Conservation (phyloP, 306 rosid species). For the Medicago truncatula region DNA sequence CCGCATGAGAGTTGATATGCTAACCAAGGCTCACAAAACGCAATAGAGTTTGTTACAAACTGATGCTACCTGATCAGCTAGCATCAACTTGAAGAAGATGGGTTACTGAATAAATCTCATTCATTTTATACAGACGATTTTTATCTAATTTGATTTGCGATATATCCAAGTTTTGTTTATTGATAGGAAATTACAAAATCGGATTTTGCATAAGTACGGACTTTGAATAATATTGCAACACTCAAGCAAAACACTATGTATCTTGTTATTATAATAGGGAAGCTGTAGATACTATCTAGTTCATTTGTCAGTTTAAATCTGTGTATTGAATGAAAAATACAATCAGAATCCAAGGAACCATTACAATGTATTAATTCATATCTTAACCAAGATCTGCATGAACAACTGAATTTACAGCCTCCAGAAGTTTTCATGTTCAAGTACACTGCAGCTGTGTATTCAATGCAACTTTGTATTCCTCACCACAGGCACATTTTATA, state of each 20-base stretch:
- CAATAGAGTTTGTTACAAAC: too few species aligned
- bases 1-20: too few species aligned
- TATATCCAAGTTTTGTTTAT: neutral
- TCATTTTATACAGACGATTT: too few species aligned
- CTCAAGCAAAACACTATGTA: too few species aligned
- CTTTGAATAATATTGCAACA: too few species aligned
- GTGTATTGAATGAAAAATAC: constrained; percentile 7
- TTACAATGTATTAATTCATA: neutral
- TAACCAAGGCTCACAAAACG: too few species aligned
- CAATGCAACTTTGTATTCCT: constrained; percentile 65
- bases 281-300: neutral
- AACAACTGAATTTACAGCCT: constrained; percentile 24
- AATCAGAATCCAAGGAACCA: neutral
- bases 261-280: too few species aligned
- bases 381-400: constrained; percentile 22
- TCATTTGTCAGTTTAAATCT: constrained; percentile 10
- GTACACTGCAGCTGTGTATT: constrained; percentile 38
- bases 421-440: constrained; percentile 41
- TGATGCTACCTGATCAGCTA: too few species aligned
- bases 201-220: too few species aligned
- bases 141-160: neutral
- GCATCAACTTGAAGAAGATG: too few species aligned
- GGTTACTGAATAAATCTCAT: too few species aligned
- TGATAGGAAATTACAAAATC: neutral
- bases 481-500: constrained; percentile 81